Percentiles rank a stretch among this genome's conserved stretches.
Evolutionary conservation across 495 filamentous ascomycete species (phyloP).

Genomic region (Jackrogersella minutella): DNA sequence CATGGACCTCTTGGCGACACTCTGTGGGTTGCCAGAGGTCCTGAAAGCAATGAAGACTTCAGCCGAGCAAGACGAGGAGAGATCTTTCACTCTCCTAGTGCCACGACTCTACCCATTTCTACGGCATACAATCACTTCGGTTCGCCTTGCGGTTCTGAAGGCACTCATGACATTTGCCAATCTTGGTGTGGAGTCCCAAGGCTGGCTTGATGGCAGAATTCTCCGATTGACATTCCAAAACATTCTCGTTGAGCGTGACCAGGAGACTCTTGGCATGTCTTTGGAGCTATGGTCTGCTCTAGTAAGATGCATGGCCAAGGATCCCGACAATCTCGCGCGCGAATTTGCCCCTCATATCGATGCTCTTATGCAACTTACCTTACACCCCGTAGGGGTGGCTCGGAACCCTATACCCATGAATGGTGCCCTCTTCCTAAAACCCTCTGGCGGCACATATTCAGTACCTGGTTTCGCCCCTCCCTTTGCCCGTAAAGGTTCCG

Average conservation of each 20-base stretch:
- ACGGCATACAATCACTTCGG: constrained; percentile 94
- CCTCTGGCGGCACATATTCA: constrained; percentile 86
- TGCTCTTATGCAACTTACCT: constrained; percentile 76
- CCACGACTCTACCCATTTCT: constrained; percentile 95
- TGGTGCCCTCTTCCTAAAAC: constrained; percentile 84
- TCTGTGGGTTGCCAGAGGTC: constrained; percentile 93
- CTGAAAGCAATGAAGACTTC: constrained; percentile 93
- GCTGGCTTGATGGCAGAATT: constrained; percentile 91
- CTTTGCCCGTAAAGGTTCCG: constrained; percentile 66
- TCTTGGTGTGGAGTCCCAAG: constrained; percentile 82
- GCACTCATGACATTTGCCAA: constrained; percentile 92
- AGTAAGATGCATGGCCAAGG: constrained; percentile 67
- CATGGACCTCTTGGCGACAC: constrained; percentile 95
- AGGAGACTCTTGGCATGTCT: constrained; percentile 75
- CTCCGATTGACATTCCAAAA: constrained; percentile 93
- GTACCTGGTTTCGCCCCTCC: constrained; percentile 55
- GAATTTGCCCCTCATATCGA: constrained; percentile 77
- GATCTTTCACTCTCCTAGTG: constrained; percentile 90
- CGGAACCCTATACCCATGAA: constrained; percentile 92
- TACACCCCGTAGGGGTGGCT: constrained; percentile 91
- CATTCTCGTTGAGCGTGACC: constrained; percentile 89
- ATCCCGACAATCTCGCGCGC: constrained; percentile 63
- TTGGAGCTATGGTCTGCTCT: constrained; percentile 87
- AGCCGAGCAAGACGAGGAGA: constrained; percentile 79
- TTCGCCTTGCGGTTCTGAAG: constrained; percentile 89